Percentiles rank a stretch among this genome's conserved stretches.
Evolutionary conservation across 305 asterid species (phyloP).

Genomic region (Ruellia speciosa): DNA sequence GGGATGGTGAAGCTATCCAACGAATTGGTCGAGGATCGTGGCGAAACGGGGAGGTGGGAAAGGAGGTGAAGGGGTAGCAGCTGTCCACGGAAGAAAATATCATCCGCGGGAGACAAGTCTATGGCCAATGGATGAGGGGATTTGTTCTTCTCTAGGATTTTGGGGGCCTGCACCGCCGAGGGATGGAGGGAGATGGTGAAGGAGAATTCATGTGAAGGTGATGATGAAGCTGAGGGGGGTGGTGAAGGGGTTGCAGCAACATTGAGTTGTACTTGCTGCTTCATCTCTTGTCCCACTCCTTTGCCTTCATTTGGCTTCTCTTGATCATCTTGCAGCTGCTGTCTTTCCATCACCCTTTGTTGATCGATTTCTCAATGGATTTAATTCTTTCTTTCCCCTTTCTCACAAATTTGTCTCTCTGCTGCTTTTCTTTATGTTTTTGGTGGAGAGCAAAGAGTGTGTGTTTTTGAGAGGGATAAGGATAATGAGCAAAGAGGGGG

Average conservation of each 20-base stretch:
- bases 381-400: neutral
- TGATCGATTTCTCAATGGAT: too few relatives aligned
- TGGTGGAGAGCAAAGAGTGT: neutral
- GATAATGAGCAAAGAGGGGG: neutral
- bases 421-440: neutral
- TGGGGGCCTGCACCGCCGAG: constrained; percentile 2
- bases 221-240: constrained; percentile 24
- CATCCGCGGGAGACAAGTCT: constrained; percentile 89
- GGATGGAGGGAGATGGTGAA: constrained; percentile 64
- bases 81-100: constrained; percentile 86
- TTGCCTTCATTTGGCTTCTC: constrained; percentile 1
- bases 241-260: constrained; percentile 11
- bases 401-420: neutral
- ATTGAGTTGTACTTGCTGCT: constrained; percentile 13
- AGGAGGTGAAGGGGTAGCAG: constrained; percentile 73
- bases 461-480: neutral
- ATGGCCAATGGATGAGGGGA: constrained; percentile 36
- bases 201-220: constrained; percentile 57
- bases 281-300: constrained; percentile 6
- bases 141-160: constrained; percentile 17
- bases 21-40: constrained; percentile 57
- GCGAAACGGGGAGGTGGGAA: constrained; percentile 54
- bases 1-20: constrained; percentile 51
- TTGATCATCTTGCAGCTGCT: neutral
- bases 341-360: too few relatives aligned